Conservation (phyloP, 495 filamentous ascomycete species). For the Aspergillus carlsbadensis region DNA sequence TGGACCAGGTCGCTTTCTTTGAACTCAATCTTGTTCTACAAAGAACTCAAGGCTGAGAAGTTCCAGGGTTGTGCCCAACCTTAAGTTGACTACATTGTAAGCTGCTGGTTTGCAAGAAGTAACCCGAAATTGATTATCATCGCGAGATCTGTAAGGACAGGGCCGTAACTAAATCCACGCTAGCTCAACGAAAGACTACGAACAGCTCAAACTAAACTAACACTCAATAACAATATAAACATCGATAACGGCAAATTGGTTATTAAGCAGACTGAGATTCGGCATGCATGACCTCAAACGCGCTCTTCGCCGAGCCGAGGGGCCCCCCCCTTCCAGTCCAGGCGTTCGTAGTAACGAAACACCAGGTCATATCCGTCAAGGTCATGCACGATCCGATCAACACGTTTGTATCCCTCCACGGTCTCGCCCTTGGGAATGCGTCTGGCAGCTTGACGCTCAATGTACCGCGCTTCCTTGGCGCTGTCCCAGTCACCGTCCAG, state of each 20-base stretch:
- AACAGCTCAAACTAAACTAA: not conserved
- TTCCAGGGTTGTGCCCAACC: too few relatives aligned
- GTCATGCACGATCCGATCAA: conserved; percentile 96
- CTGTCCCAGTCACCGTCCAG: conserved; percentile 34
- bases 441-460: conserved; percentile 45
- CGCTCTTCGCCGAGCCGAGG: conserved; percentile 68
- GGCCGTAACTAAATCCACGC: not conserved
- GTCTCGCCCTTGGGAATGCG: conserved; percentile 72
- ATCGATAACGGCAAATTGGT: not conserved
- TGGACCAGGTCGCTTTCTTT: not conserved
- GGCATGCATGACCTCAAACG: conserved; percentile 25
- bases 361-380: conserved; percentile 97
- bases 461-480: conserved; percentile 41
- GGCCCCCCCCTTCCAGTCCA: conserved; percentile 82
- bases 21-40: not conserved
- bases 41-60: not conserved
- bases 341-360: conserved; percentile 92
- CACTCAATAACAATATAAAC: not conserved
- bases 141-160: not conserved
- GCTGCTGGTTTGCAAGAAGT: too few relatives aligned
- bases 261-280: not conserved
- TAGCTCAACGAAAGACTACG: conserved; percentile 3
- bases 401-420: conserved; percentile 82
- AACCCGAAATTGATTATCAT: not conserved
- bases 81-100: too few relatives aligned